These are phyloP conservation scores for Huiozyma naganishii DNA, from an alignment of 805 yeast genomes.

Conservation along the genomic window DNA sequence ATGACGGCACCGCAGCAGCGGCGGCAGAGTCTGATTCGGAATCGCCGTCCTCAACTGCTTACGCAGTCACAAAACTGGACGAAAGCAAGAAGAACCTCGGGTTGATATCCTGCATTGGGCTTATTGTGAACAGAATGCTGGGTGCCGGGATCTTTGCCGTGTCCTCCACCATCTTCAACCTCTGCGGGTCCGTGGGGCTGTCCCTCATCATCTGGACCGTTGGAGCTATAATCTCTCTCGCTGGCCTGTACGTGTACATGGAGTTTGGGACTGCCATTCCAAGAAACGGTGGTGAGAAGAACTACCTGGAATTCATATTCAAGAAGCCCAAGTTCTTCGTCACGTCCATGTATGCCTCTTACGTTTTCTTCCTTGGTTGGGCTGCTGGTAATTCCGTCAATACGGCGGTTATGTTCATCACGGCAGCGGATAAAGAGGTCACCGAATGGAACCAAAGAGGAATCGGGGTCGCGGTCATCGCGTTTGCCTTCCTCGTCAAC, in stretches of 20 bases:
- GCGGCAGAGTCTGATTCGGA: slow-evolving; percentile 21
- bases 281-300: slow-evolving; percentile 78
- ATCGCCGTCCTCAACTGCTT: slow-evolving; percentile 13
- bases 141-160: slow-evolving; percentile 72
- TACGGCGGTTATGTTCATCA: slow-evolving; percentile 64
- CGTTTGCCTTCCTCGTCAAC: slow-evolving; percentile 57
- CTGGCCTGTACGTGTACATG: slow-evolving; percentile 60
- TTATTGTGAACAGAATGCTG: slow-evolving; percentile 55
- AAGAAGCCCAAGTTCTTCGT: slow-evolving; percentile 56
- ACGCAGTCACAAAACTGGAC: slow-evolving; percentile 25
- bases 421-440: slow-evolving; percentile 57
- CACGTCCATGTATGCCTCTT: slow-evolving; percentile 57
- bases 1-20: slow-evolving; percentile 1
- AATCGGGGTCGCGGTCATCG: slow-evolving; percentile 61
- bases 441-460: slow-evolving; percentile 70
- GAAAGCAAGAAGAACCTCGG: slow-evolving; percentile 37
- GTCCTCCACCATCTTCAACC: slow-evolving; percentile 42
- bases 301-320: slow-evolving; percentile 63
- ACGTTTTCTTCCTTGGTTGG: slow-evolving; percentile 69
- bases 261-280: slow-evolving; percentile 72
- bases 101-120: slow-evolving; percentile 47
- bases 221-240: slow-evolving; percentile 56
- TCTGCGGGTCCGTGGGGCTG: slow-evolving; percentile 59
- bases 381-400: slow-evolving; percentile 76
- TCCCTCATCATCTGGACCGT: slow-evolving; percentile 62